Percentiles rank a stretch among this genome's conserved stretches.
phyloP scores from a whole-genome alignment of 2,329 filamentous ascomycete genomes.

The Calonectria ilicicola region DNA sequence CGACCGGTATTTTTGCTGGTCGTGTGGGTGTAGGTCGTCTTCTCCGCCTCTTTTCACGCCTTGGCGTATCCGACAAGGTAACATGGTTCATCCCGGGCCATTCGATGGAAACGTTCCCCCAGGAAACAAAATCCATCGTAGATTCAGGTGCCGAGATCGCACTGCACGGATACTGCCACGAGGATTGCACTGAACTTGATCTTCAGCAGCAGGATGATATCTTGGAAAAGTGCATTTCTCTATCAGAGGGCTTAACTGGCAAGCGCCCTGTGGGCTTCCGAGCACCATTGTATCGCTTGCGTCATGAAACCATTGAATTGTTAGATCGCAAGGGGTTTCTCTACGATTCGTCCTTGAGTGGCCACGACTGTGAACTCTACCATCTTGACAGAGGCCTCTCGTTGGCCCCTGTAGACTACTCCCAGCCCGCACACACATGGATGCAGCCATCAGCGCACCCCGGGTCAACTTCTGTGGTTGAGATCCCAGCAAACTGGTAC shows the following conservation, averaged over 20 bases:
- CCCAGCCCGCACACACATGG: conserved; percentile 7
- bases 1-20: conserved; percentile 23
- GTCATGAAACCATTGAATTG: not conserved
- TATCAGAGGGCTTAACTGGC: not conserved
- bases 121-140: conserved; percentile 51
- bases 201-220: conserved; percentile 2
- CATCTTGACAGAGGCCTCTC: not conserved
- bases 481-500: conserved; percentile 29
- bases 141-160: conserved; percentile 59
- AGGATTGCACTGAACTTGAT: conserved; percentile 32
- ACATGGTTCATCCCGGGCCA: conserved; percentile 67
- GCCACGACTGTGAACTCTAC: not conserved
- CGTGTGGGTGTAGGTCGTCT: conserved; percentile 61
- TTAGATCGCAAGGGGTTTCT: conserved; percentile 4
- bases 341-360: conserved; percentile 5
- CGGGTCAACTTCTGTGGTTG: not conserved
- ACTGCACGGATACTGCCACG: conserved; percentile 61
- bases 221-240: conserved; percentile 6
- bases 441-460: conserved; percentile 11
- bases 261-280: not conserved
- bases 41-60: conserved; percentile 50
- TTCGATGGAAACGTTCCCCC: conserved; percentile 60
- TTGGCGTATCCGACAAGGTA: conserved; percentile 58
- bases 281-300: conserved; percentile 9
- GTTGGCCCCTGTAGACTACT: conserved; percentile 1